phyloP scores from a whole-genome alignment of 495 filamentous ascomycete species.

The Apiosordaria backusii region DNA sequence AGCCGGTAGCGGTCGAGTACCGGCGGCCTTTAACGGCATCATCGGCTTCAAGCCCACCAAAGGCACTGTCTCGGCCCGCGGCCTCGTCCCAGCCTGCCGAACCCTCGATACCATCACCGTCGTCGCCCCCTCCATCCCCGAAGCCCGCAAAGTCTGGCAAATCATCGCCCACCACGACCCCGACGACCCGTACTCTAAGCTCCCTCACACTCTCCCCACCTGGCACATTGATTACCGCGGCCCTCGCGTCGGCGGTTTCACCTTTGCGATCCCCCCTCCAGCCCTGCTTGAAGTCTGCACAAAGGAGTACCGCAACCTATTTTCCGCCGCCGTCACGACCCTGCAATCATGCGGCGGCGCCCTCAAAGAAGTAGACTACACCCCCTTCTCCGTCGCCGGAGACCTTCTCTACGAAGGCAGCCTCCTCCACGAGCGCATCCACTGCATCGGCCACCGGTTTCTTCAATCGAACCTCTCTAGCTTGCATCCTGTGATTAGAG shows the following conservation, averaged over 20 bases:
- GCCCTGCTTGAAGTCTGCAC: slow-evolving; percentile 47
- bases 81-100: slow-evolving; percentile 59
- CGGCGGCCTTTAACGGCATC: slow-evolving; percentile 60
- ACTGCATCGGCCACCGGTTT: slow-evolving; percentile 32
- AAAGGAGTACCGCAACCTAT: slow-evolving; percentile 41
- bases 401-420: slow-evolving; percentile 55
- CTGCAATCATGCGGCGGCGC: slow-evolving; percentile 49
- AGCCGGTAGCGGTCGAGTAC: slow-evolving; percentile 62
- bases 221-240: slow-evolving; percentile 52
- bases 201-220: slow-evolving; percentile 32
- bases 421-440: slow-evolving; percentile 55
- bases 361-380: slow-evolving; percentile 50
- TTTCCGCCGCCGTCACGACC: slow-evolving; percentile 39
- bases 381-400: slow-evolving; percentile 52
- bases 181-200: slow-evolving; percentile 55
- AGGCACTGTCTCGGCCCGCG: slow-evolving; percentile 55
- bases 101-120: slow-evolving; percentile 61
- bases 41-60: slow-evolving; percentile 68
- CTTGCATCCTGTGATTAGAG: slow-evolving; percentile 55
- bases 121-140: slow-evolving; percentile 48
- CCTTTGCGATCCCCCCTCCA: slow-evolving; percentile 51
- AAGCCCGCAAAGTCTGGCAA: slow-evolving; percentile 55
- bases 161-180: slow-evolving; percentile 51
- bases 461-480: slow-evolving; percentile 34
- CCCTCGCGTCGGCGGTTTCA: slow-evolving; percentile 43